Evolutionary conservation across 768 basidiomycete species (phyloP), one percentile per base, ranked within the genome.

Genomic region (Xanthoconium stramineum): DNA sequence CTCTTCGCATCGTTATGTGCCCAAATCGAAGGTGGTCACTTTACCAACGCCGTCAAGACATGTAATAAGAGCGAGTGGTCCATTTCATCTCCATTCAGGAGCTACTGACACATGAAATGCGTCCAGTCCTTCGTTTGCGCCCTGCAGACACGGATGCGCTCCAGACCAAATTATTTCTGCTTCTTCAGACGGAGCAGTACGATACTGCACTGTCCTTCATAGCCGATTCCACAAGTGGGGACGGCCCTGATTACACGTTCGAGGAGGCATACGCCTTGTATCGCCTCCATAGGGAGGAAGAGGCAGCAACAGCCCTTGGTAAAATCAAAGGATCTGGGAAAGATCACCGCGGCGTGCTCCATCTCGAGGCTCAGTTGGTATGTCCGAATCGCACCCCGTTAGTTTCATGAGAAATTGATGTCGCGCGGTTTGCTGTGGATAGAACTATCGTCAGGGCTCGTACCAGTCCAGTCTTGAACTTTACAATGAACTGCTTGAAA

Each of bases 21-120:
- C 11, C 94, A 96, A 69, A 86, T 95, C 63, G 91, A 95, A 59
- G 91, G 88, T n/a, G 90, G 88, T 2, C 85, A 94, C 73, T 86
- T 92, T 67, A 72, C 75, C 43, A 93, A 92, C 64, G 93, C 92
- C 29, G 80, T 94, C 66, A 91, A 87, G 80, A 94, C 94, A 59
- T 94, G 91, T 76, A 88, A 93, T 73, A 94, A 92, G 77, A 89
- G 94, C 92, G 64, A 55, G 84, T 77, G 53, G 55, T 58, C 33
- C 54, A 50, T 38, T 61, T 64, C 62, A 58, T 61, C 29, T 59
- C 56, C 55, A 61, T 56, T 67, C 52, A 57, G 56, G 56, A 61
- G 57, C 39, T 38, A 56, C 52, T 68, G 57, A 65, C 60, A 35
- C 56, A 37, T 56, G 57, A 56, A 53, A 48, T 24, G 60, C 47